Conservation (phyloP, 129 eudicot genomes). For the Erigeron canadensis region DNA sequence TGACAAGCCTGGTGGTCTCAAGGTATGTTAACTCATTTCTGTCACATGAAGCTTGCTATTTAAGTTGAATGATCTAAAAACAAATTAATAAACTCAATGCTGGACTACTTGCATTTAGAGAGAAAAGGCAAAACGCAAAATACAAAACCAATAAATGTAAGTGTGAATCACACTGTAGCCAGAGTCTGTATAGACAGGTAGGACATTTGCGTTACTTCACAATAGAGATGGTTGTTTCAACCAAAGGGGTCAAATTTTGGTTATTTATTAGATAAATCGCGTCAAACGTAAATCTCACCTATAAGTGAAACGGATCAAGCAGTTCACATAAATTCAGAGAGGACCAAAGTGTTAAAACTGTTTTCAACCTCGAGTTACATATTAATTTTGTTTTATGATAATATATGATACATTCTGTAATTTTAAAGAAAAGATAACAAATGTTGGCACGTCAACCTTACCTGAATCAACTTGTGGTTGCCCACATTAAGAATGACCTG, state of each 20-base stretch:
- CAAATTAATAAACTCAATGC: background rate
- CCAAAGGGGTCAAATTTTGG: background rate
- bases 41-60: background rate
- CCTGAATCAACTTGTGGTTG: background rate
- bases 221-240: background rate
- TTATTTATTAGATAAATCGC: background rate
- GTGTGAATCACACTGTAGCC: background rate
- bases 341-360: background rate
- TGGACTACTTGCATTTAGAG: background rate
- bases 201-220: background rate
- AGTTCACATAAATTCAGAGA: background rate
- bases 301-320: background rate
- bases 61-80: background rate
- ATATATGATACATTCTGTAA: background rate
- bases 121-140: background rate
- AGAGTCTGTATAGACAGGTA: background rate
- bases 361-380: background rate
- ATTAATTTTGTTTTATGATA: too few species aligned
- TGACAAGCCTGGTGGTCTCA: conserved; percentile 97
- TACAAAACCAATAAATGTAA: background rate
- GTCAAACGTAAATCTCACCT: background rate
- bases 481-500: background rate
- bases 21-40: conserved; percentile 49
- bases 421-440: background rate
- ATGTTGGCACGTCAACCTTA: background rate